phyloP scores from a whole-genome alignment of 2,329 filamentous ascomycete genomes.

The Aspergillus tamarii region DNA sequence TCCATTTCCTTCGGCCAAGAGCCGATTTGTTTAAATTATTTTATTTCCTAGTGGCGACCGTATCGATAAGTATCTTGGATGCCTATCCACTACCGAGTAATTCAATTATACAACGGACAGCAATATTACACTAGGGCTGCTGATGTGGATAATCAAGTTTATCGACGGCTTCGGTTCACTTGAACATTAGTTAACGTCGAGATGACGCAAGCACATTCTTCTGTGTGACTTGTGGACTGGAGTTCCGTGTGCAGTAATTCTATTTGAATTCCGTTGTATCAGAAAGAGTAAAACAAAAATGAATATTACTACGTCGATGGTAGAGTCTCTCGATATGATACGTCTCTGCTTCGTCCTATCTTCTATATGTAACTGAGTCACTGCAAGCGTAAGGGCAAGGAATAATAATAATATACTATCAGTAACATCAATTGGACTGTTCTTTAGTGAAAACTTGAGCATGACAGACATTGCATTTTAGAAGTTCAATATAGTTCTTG shows the following conservation, averaged over 20 bases:
- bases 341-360: background rate
- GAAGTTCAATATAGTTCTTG: background rate
- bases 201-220: conserved; percentile 1
- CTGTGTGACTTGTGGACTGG: background rate
- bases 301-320: background rate
- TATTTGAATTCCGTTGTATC: background rate
- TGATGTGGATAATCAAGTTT: background rate
- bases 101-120: background rate
- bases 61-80: background rate
- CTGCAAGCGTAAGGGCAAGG: background rate
- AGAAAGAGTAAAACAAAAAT: background rate
- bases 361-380: background rate
- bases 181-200: background rate
- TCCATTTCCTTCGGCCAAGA: background rate
- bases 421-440: background rate
- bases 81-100: background rate
- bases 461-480: background rate
- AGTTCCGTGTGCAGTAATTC: background rate
- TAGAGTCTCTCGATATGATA: background rate
- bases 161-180: background rate
- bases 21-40: background rate
- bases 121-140: background rate
- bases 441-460: background rate
- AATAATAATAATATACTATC: background rate
- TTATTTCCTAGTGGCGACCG: background rate